These are phyloP conservation scores for Mrakia gelida DNA, from an alignment of 768 basidiomycete species.

Conservation along the genomic window DNA sequence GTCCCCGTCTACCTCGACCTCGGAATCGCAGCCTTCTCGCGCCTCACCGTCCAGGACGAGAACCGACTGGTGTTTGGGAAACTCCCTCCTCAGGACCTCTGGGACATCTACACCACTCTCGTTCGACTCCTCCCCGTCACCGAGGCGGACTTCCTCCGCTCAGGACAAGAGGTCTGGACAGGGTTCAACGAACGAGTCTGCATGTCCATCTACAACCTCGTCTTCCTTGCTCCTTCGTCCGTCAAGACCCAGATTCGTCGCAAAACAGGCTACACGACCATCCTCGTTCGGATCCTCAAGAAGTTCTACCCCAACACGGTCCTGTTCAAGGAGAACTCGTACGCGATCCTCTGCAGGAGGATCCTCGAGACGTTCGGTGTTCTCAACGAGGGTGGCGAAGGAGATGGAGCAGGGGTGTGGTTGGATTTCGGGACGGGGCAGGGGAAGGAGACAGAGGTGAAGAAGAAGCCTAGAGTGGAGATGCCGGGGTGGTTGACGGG, in stretches of 20 bases:
- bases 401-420: conserved; percentile 1
- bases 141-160: conserved; percentile 60
- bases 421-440: conserved; percentile 16
- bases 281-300: conserved; percentile 52
- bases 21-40: conserved; percentile 81
- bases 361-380: conserved; percentile 47
- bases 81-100: conserved; percentile 58
- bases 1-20: conserved; percentile 51
- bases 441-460: conserved; percentile 10
- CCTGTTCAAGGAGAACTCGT: conserved; percentile 37
- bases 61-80: conserved; percentile 70
- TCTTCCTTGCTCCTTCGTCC: conserved; percentile 72
- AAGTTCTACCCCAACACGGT: conserved; percentile 15
- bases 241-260: conserved; percentile 59
- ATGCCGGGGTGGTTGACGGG: conserved; percentile 21
- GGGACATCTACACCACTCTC: conserved; percentile 62
- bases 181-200: conserved; percentile 72
- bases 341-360: conserved; percentile 41
- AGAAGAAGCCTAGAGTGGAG: neutral
- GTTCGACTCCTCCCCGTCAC: conserved; percentile 78
- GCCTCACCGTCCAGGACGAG: conserved; percentile 66
- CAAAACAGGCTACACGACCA: conserved; percentile 51
- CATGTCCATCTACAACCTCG: conserved; percentile 78
- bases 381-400: conserved; percentile 22
- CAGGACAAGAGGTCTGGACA: conserved; percentile 60